Percentiles rank a stretch among this genome's conserved stretches.
These are phyloP conservation scores for Phyllosticta paracitricarpa DNA, from an alignment of 2,329 filamentous ascomycete species.

Conservation along the genomic window DNA sequence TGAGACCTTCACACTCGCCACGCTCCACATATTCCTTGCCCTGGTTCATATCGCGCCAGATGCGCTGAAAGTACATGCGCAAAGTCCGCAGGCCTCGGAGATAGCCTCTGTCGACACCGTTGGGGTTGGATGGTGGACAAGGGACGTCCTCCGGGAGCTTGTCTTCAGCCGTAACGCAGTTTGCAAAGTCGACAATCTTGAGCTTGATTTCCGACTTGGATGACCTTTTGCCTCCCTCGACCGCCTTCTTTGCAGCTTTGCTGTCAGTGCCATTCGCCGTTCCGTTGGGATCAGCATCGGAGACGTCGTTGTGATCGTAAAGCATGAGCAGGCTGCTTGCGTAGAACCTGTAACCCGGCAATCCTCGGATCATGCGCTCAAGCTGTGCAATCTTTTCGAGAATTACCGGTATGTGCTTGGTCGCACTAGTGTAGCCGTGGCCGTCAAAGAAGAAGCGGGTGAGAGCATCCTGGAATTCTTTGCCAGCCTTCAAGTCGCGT, in stretches of 20 bases:
- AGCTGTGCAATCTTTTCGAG: slow-evolving; percentile 73
- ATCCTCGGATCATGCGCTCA: slow-evolving; percentile 68
- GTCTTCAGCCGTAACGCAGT: slow-evolving; percentile 87
- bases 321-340: slow-evolving; percentile 90
- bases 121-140: slow-evolving; percentile 73
- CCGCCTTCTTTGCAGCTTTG: slow-evolving; percentile 11
- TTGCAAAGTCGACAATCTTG: slow-evolving; percentile 98
- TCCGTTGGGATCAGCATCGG: slow-evolving; percentile 24
- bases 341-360: slow-evolving; percentile 88
- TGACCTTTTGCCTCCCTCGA: slow-evolving; percentile 12
- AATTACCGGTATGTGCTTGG: slow-evolving; percentile 79
- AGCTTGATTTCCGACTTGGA: slow-evolving; percentile 58
- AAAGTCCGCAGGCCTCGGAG: slow-evolving; percentile 73
- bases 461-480: slow-evolving; percentile 80
- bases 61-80: slow-evolving; percentile 74
- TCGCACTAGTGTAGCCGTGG: slow-evolving; percentile 65
- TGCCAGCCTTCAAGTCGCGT: slow-evolving; percentile 73
- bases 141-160: slow-evolving; percentile 43
- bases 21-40: slow-evolving; percentile 33
- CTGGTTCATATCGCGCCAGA: slow-evolving; percentile 63
- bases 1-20: slow-evolving; percentile 32
- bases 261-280: slow-evolving; percentile 20
- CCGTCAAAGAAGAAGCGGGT: slow-evolving; percentile 89
- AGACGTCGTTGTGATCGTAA: slow-evolving; percentile 72
- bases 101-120: slow-evolving; percentile 80